A percentile compares a stretch with the other conserved stretches of the same genome.
Evolutionary conservation across 139 green algal species (phyloP).

Genomic region (Auxenochlorella protothecoides): DNA sequence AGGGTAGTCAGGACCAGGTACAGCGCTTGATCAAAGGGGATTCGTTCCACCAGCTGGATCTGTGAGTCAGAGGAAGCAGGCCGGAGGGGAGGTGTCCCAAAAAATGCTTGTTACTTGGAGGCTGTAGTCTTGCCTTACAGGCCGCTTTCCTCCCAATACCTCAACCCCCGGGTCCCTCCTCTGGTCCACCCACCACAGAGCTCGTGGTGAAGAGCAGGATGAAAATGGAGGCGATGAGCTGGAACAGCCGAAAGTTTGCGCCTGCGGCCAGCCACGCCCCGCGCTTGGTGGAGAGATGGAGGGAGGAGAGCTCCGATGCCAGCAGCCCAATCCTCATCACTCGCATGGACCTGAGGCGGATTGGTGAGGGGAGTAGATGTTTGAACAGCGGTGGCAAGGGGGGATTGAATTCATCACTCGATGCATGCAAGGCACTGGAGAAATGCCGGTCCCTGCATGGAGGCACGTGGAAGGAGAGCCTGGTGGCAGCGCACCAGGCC

Average conservation of each 20-base stretch:
- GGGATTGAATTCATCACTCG: too few species aligned
- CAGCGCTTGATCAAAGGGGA: slow-evolving; percentile 66
- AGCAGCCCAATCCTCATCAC: slow-evolving; percentile 61
- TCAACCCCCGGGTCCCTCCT: too few species aligned
- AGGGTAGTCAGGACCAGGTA: slow-evolving; percentile 70
- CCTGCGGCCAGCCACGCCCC: slow-evolving; percentile 39
- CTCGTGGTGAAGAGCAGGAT: slow-evolving; percentile 54
- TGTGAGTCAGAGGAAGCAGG: too few species aligned
- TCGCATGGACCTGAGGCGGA: slow-evolving; percentile 35
- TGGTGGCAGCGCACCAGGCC: too few species aligned
- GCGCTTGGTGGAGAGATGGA: slow-evolving; percentile 39
- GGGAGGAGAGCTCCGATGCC: slow-evolving; percentile 43
- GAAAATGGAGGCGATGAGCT: slow-evolving; percentile 57
- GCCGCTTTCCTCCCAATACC: too few species aligned
- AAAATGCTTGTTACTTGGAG: too few species aligned
- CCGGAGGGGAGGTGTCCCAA: not conserved
- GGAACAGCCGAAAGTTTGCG: slow-evolving; percentile 54
- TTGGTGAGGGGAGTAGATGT: too few species aligned
- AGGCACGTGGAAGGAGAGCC: too few species aligned
- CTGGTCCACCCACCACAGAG: slow-evolving; percentile 3
- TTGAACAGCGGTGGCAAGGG: too few species aligned
- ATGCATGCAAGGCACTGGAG: too few species aligned
- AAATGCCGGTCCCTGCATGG: too few species aligned
- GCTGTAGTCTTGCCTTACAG: too few species aligned
- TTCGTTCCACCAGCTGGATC: slow-evolving; percentile 50